Percentiles rank a stretch among this genome's conserved stretches.
phyloP scores from a whole-genome alignment of 2,329 filamentous ascomycete genomes.

The Cladosporium sp. region DNA sequence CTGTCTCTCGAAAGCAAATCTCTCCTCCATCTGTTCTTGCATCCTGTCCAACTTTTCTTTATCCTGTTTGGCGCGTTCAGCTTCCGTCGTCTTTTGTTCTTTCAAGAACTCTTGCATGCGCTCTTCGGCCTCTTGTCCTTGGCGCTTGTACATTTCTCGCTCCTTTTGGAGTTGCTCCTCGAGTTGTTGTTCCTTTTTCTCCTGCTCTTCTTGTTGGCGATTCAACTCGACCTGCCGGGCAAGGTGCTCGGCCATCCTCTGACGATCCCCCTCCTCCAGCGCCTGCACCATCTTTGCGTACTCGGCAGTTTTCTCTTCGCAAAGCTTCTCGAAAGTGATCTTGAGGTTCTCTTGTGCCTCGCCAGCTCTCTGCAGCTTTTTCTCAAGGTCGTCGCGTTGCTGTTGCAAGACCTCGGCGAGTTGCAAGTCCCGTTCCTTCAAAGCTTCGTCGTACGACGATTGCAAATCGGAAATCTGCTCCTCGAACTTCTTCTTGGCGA shows the following conservation, averaged over 20 bases:
- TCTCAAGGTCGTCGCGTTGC: slow-evolving; percentile 8
- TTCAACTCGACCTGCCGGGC: slow-evolving; percentile 1
- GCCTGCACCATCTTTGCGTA: slow-evolving; percentile 1
- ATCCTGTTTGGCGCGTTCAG: slow-evolving; percentile 1
- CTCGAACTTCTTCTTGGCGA: slow-evolving; percentile 13
- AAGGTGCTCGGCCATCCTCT: not conserved
- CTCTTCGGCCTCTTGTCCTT: slow-evolving; percentile 6
- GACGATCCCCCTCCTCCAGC: not conserved
- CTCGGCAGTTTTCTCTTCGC: slow-evolving; percentile 2
- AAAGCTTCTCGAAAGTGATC: slow-evolving; percentile 9
- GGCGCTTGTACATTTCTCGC: slow-evolving; percentile 2
- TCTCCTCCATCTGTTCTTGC: slow-evolving; percentile 7
- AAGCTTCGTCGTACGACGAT: not conserved
- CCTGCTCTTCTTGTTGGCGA: not conserved
- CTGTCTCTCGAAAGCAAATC: slow-evolving; percentile 8
- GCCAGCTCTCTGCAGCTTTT: slow-evolving; percentile 14
- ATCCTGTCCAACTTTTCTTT: slow-evolving; percentile 8
- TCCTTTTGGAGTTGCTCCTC: slow-evolving; percentile 3
- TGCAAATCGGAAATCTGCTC: slow-evolving; percentile 4
- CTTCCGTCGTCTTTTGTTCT: slow-evolving; percentile 6
- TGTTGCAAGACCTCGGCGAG: slow-evolving; percentile 11
- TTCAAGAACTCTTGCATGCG: slow-evolving; percentile 8
- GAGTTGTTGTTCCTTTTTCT: slow-evolving; percentile 3
- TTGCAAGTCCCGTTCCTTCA: slow-evolving; percentile 10
- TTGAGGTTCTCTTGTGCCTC: slow-evolving; percentile 11